Percentiles rank a stretch among this genome's conserved stretches.
Evolutionary conservation across 176 grass and related monocot genomes (phyloP).

Genomic region (Cenchrus americanus): DNA sequence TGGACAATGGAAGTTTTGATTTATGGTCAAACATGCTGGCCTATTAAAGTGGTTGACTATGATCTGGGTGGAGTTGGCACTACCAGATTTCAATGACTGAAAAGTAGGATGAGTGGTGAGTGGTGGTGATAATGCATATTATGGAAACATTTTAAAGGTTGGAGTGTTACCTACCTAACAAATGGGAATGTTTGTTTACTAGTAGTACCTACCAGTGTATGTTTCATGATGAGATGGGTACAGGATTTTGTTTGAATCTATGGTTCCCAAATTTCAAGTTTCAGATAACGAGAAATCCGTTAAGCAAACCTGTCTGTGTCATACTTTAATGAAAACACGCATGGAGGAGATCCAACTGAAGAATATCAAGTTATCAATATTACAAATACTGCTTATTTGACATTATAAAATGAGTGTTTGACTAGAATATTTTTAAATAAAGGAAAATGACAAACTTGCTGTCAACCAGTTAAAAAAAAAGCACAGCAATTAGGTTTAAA

Average conservation of each 20-base stretch:
- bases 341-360: background rate
- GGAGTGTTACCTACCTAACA: conserved; percentile 47
- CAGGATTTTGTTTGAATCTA: conserved; percentile 14
- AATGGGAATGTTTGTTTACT: conserved; percentile 19
- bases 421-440: background rate
- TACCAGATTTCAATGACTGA: conserved; percentile 35
- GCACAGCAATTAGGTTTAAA: conserved; percentile 7
- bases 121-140: conserved; percentile 43
- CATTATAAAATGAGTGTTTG: background rate
- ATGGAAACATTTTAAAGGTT: conserved; percentile 39
- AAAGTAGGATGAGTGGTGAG: conserved; percentile 51
- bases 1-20: conserved; percentile 26
- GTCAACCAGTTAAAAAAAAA: background rate
- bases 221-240: conserved; percentile 24
- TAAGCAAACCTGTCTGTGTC: background rate
- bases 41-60: conserved; percentile 45
- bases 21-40: conserved; percentile 36
- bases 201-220: conserved; percentile 10
- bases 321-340: background rate
- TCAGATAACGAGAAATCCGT: background rate
- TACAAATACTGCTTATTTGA: background rate
- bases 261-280: background rate
- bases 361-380: background rate
- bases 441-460: background rate
- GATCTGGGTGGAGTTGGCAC: conserved; percentile 46